Evolutionary conservation across 106 monocot genomes (phyloP).

Genomic region (Apostasia shenzhenica): DNA sequence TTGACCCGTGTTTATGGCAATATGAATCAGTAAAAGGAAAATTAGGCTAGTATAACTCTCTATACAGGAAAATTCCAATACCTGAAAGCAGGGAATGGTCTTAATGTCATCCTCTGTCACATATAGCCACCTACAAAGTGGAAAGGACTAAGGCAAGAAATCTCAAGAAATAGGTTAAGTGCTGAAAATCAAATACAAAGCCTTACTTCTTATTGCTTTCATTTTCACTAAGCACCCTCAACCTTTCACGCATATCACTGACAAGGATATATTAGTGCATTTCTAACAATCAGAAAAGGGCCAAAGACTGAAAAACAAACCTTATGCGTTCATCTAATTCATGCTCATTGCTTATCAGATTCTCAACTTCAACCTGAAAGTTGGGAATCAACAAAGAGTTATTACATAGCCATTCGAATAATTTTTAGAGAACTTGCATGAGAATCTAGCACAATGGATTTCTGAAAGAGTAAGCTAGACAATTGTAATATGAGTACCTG

Average conservation of each 20-base stretch:
- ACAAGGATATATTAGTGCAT: constrained; percentile 8
- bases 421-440: too few relatives aligned
- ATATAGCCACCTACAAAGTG: constrained; percentile 21
- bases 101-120: constrained; percentile 38
- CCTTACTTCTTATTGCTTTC: constrained; percentile 27
- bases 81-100: constrained; percentile 26
- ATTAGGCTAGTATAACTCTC: neutral
- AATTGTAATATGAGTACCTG: constrained; percentile 12
- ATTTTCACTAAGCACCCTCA: constrained; percentile 32
- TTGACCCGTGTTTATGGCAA: too few relatives aligned
- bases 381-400: too few relatives aligned
- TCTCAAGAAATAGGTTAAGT: neutral
- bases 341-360: constrained; percentile 13
- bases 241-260: constrained; percentile 27
- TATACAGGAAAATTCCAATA: neutral
- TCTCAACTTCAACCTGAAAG: constrained; percentile 23
- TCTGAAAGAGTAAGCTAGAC: too few relatives aligned
- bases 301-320: constrained; percentile 6
- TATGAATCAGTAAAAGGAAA: too few relatives aligned
- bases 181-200: neutral
- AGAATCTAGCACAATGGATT: too few relatives aligned
- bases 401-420: too few relatives aligned
- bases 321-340: constrained; percentile 28
- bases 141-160: neutral
- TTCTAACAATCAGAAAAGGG: neutral